phyloP scores from a whole-genome alignment of 1,139 yeast species.

The Protomyces inundatus region DNA sequence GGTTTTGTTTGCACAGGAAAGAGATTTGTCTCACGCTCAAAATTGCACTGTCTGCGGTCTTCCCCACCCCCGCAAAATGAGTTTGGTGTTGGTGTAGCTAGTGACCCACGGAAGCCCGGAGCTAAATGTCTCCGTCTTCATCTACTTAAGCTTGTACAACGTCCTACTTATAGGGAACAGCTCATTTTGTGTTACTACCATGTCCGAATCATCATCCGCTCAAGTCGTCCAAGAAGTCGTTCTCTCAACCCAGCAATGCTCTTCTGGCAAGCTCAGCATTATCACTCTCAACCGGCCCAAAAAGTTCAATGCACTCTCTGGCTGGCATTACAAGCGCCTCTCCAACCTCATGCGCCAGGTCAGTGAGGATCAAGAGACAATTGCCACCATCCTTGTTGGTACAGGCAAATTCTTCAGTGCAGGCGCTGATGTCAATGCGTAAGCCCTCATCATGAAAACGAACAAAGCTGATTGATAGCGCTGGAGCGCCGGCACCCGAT shows the following conservation, averaged over 20 bases:
- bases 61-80: too few relatives aligned
- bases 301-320: conserved; percentile 12
- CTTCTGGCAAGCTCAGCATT: conserved; percentile 1
- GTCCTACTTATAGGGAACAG: too few relatives aligned
- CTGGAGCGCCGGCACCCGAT: background rate
- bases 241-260: background rate
- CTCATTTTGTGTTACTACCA: too few relatives aligned
- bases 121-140: too few relatives aligned
- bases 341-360: conserved; percentile 1
- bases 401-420: conserved; percentile 77
- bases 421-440: conserved; percentile 65
- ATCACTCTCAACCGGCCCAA: conserved; percentile 11
- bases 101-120: too few relatives aligned
- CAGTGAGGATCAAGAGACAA: conserved; percentile 42
- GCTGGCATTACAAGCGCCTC: conserved; percentile 40
- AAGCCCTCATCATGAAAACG: conserved; percentile 34
- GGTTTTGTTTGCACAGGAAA: too few relatives aligned
- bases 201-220: background rate
- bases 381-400: conserved; percentile 62
- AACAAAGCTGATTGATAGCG: conserved; percentile 1
- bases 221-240: background rate
- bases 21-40: too few relatives aligned
- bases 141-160: too few relatives aligned
- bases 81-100: too few relatives aligned
- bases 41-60: too few relatives aligned